Evolutionary conservation across 2,329 filamentous ascomycete species (phyloP), one percentile per base, ranked within the genome.

Genomic region (Diaporthe velutina): DNA sequence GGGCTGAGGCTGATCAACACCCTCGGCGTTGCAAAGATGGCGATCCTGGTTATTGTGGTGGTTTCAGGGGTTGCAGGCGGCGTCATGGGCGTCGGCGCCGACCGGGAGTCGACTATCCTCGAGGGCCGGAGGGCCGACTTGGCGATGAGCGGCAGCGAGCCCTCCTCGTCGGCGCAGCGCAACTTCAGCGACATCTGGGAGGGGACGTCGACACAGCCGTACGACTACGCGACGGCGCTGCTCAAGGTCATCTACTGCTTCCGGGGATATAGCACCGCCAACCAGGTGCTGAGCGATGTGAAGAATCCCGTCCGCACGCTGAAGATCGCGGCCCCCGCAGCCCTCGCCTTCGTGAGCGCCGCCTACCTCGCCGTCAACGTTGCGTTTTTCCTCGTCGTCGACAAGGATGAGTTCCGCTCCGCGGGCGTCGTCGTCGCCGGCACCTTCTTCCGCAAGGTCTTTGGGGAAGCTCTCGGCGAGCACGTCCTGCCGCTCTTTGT

Each of bases 331-430:
- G 89, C 89, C 0, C 89, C 90, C 0, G 77, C 88, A 4, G 90
- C 89, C 0, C 85, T 92, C 12, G 81, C 83, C n/a, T 83, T 87
- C 12, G 88, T 90, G n/a, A 86, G 87, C 0, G 79, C 90, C 33
- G 80, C 89, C 0, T 92, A 91, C 79, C 87, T 91, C 80, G 83
- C 90, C 55, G 85, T 87, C 80, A 91, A 90, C 79, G 84, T 90
- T 45, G 88, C 90, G 28, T 91, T 91, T 80, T 91, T 91, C 77
- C 86, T 89, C 4, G 90, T 89, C 10, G 88, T 91, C 1, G 87
- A 89, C 25, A 87, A 87, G 75, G 85, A 89, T 8, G 87, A 90
- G 73, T 89, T 92, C 76, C 82, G 86, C 22, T 81, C 83, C 3
- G 88, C 88, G 0, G 90, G 89, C 25, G 86, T 87, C 30, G 86